Evolutionary conservation across 2,329 filamentous ascomycete species (phyloP).

Genomic region (Fusarium coffeatum): DNA sequence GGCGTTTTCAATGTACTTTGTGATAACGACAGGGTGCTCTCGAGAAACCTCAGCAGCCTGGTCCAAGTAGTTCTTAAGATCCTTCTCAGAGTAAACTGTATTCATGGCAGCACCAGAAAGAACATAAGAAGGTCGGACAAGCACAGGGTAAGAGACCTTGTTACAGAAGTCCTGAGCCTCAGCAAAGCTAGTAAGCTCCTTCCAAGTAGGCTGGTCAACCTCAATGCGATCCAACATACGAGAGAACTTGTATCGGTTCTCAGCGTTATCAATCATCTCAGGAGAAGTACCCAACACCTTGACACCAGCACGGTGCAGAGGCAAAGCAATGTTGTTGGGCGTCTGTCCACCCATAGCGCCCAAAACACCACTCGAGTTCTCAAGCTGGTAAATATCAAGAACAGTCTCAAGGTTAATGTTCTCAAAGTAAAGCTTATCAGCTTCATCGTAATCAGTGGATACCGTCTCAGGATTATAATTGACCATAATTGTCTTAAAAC

Average conservation of each 20-base stretch:
- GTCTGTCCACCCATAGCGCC: constrained; percentile 98
- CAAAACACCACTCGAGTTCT: constrained; percentile 84
- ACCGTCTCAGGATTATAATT: constrained; percentile 95
- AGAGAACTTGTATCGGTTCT: constrained; percentile 99
- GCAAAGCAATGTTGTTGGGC: constrained; percentile 96
- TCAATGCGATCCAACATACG: constrained; percentile 95
- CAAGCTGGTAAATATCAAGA: constrained; percentile 91
- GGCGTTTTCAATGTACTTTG: constrained; percentile 98
- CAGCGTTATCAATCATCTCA: constrained; percentile 98
- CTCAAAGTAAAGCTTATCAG: constrained; percentile 95
- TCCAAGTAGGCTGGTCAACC: constrained; percentile 98
- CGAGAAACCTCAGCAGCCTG: constrained; percentile 94
- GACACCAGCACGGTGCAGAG: constrained; percentile 87
- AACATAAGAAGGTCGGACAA: constrained; percentile 96
- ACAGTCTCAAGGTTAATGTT: constrained; percentile 92
- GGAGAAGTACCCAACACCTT: constrained; percentile 95
- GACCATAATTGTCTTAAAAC: constrained; percentile 96
- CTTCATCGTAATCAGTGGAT: constrained; percentile 91
- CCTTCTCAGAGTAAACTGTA: constrained; percentile 96
- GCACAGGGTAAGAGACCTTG: constrained; percentile 89
- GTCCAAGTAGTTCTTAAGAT: constrained; percentile 86
- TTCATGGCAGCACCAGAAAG: constrained; percentile 99
- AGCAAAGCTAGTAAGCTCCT: constrained; percentile 93
- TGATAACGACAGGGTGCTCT: constrained; percentile 97
- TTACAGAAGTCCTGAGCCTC: constrained; percentile 90